Evolutionary conservation across 1,139 yeast species (phyloP), one percentile per base, ranked within the genome.

Genomic region (Blastobotrys proliferans): DNA sequence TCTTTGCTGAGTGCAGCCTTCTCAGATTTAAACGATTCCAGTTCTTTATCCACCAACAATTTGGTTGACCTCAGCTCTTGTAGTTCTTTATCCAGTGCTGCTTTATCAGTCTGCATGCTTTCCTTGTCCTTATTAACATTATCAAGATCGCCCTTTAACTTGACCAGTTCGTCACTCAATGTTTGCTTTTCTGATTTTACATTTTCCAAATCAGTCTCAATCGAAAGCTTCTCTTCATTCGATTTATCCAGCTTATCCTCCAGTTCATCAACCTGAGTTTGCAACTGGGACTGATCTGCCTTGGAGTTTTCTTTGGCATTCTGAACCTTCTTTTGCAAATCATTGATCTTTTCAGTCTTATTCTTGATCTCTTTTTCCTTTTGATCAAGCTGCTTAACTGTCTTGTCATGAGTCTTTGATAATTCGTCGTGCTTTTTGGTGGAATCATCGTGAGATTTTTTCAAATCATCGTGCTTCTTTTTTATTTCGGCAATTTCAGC

Each of bases 221-320:
- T 6, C 11, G 26, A 8, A 8, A 11, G 8, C 26, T 32, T 19
- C 2, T 33, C 32, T 13, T 43, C 40, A n/a, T 37, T 38, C 4
- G 38, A 40, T 26, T 44, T 30, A 6, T 57, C 27, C 58, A 42
- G 3, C 26, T 20, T 59, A 3, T 47, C 24, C 25, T 57, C 53
- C 6, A 64, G 38, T 9, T 60, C 60, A 26, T 60, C 59, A 39
- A 55, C 62, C 4, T 55, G 52, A 8, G 46, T 51, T 1, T 69
- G 68, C 10, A 66, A 41, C 1, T 64, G 56, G 9, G 36, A n/a
- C 14, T 25, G 20, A 3, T 62, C 69, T 1, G 69, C 65, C 39
- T 68, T 36, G 39, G 64, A 66, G 4, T 63, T 55, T 9, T 67
- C 58, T 19, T 67, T 44, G 0, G 48, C 30, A 11, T 60, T 27